These are phyloP conservation scores for Rutstroemia sp. DNA, from an alignment of 2,329 filamentous ascomycete genomes.

Conservation along the genomic window DNA sequence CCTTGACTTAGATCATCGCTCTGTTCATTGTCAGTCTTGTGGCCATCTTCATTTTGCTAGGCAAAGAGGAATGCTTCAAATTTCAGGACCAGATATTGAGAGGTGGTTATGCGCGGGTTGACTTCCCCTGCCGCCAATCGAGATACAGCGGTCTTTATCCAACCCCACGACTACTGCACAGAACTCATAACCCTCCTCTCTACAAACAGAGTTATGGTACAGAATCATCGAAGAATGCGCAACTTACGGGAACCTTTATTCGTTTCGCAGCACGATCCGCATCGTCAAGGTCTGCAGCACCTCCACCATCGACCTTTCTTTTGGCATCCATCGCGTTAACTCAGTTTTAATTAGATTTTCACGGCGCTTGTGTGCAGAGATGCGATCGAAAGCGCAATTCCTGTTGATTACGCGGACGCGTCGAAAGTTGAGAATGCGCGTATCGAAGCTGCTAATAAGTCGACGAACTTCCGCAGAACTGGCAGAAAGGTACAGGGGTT, in stretches of 20 bases:
- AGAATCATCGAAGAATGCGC: background rate
- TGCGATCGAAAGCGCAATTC: constrained; percentile 7
- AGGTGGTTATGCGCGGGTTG: constrained; percentile 14
- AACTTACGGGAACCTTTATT: constrained; percentile 50
- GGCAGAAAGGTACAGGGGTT: constrained; percentile 9
- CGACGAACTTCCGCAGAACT: constrained; percentile 4
- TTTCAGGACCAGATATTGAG: background rate
- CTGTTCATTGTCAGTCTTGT: constrained; percentile 27
- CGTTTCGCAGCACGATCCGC: constrained; percentile 50
- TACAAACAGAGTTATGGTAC: constrained; percentile 3
- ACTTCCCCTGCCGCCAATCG: constrained; percentile 19
- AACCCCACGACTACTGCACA: constrained; percentile 6
- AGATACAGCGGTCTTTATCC: constrained; percentile 11
- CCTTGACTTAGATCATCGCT: constrained; percentile 19
- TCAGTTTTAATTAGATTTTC: background rate
- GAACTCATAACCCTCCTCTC: constrained; percentile 8
- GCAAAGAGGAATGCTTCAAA: background rate
- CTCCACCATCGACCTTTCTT: constrained; percentile 41
- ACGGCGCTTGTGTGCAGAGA: background rate
- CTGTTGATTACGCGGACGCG: constrained; percentile 4
- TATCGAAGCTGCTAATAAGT: constrained; percentile 4
- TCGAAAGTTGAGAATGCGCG: constrained; percentile 9
- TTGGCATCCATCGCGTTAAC: constrained; percentile 35
- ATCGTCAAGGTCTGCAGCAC: constrained; percentile 39
- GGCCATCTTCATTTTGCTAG: constrained; percentile 8